Percentiles rank a stretch among this genome's conserved stretches.
phyloP scores from a whole-genome alignment of 2,329 filamentous ascomycete genomes.

The Claviceps pazoutovae region DNA sequence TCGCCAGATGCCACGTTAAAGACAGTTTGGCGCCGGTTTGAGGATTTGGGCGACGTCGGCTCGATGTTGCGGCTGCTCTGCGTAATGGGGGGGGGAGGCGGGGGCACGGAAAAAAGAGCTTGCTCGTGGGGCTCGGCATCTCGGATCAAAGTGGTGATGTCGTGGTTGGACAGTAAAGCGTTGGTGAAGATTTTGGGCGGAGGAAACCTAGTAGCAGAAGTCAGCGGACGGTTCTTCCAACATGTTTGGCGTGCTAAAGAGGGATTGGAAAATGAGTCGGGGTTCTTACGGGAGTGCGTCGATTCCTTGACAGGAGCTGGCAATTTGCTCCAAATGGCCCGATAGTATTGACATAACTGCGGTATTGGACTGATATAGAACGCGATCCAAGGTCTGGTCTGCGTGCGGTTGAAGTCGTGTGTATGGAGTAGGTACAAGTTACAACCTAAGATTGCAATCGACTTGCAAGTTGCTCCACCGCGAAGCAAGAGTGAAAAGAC shows the following conservation, averaged over 20 bases:
- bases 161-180: slow-evolving; percentile 71
- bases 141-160: slow-evolving; percentile 88
- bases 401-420: too few species aligned
- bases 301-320: slow-evolving; percentile 62
- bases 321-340: slow-evolving; percentile 63
- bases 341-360: slow-evolving; percentile 50
- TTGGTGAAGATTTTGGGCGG: slow-evolving; percentile 92
- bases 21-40: slow-evolving; percentile 44
- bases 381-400: background rate
- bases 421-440: too few species aligned
- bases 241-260: background rate
- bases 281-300: slow-evolving; percentile 51
- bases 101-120: slow-evolving; percentile 83
- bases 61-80: slow-evolving; percentile 22
- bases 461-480: too few species aligned
- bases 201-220: slow-evolving; percentile 50
- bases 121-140: slow-evolving; percentile 92
- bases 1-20: slow-evolving; percentile 52
- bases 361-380: background rate
- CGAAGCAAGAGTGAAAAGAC: too few species aligned
- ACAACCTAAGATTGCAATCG: too few species aligned
- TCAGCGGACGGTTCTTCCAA: background rate
- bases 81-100: slow-evolving; percentile 45
- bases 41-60: slow-evolving; percentile 22
- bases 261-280: background rate